These are phyloP conservation scores for Nyssa sinensis DNA, from an alignment of 148 eudicot genomes.

Conservation along the genomic window DNA sequence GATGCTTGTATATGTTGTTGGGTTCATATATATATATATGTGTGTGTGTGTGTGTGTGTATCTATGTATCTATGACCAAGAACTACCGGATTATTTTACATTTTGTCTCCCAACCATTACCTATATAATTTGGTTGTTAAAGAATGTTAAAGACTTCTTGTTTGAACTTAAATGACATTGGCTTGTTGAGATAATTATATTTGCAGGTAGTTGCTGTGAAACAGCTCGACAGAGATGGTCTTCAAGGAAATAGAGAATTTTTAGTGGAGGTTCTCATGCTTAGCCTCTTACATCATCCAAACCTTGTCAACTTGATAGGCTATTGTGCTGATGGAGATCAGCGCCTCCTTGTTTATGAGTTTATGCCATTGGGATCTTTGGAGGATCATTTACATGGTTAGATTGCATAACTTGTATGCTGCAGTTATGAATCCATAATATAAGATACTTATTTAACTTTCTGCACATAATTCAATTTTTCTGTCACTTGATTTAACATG, in stretches of 20 bases:
- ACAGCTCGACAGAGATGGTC: slow-evolving; percentile 93
- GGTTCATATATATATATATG: neutral
- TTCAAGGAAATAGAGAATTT: slow-evolving; percentile 94
- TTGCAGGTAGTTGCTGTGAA: slow-evolving; percentile 93
- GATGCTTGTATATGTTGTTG: neutral
- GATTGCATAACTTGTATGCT: slow-evolving; percentile 7
- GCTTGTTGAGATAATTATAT: slow-evolving; percentile 14
- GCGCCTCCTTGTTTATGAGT: slow-evolving; percentile 95
- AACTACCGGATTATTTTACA: neutral
- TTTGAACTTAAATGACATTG: slow-evolving; percentile 2
- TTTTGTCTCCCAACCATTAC: neutral
- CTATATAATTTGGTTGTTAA: neutral
- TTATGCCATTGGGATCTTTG: slow-evolving; percentile 91
- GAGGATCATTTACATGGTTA: slow-evolving; percentile 98
- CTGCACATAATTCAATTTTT: neutral
- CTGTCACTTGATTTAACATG: neutral
- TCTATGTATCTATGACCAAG: neutral
- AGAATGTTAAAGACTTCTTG: neutral
- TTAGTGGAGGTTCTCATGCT: slow-evolving; percentile 99
- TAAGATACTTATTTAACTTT: neutral
- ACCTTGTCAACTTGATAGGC: slow-evolving; percentile 93
- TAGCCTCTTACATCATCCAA: slow-evolving; percentile 87
- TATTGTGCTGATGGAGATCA: slow-evolving; percentile 99
- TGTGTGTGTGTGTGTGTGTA: neutral
- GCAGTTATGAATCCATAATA: neutral